Evolutionary conservation across 768 basidiomycete genomes (phyloP), one percentile per base, ranked within the genome.

Genomic region (Imleria badia): DNA sequence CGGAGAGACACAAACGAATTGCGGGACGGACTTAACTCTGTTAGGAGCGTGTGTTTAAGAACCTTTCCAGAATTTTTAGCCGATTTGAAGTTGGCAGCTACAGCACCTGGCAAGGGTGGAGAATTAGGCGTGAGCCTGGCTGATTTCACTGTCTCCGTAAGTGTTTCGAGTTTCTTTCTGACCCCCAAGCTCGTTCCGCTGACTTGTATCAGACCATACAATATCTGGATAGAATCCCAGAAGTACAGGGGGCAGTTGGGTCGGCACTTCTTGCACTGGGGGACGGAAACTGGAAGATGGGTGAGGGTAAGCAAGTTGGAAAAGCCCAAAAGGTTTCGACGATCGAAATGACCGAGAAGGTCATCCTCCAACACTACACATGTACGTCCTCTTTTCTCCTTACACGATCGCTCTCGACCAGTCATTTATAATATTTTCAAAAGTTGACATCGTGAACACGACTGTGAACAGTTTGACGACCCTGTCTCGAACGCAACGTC

Each of bases 231-330:
- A 76, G 80, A 48, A 72, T 94, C 3, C 87, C 89, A 0, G 81
- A 85, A 46, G 87, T 92, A 4, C 78, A 83, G 51, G 77, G 74
- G 17, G 89, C 87, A 1, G 88, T 85, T 11, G 80, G 80, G 1
- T 75, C 87, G 1, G 84, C 85, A 0, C 73, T 93, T 35, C 66
- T 83, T 38, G 81, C 84, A 3, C 79, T 94, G 1, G 91, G 91
- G 0, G 91, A 94, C 55, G 91, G 91, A 11, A 93, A 93, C 60
- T 93, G 91, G 91, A 89, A 83, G 71, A 93, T 94, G 91, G 91
- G 91, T 5, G 89, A 90, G 56, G 90, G 89, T 6, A 78, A 89
- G 20, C 78, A 79, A 60, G 82, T 87, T 7, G 81, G 80, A 11
- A 83, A 81, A 60, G 66, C 65, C 3, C 57, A 69, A 8, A 81